Evolutionary conservation across 768 basidiomycete species (phyloP).

Genomic region (Tricholoma bakamatsutake): DNA sequence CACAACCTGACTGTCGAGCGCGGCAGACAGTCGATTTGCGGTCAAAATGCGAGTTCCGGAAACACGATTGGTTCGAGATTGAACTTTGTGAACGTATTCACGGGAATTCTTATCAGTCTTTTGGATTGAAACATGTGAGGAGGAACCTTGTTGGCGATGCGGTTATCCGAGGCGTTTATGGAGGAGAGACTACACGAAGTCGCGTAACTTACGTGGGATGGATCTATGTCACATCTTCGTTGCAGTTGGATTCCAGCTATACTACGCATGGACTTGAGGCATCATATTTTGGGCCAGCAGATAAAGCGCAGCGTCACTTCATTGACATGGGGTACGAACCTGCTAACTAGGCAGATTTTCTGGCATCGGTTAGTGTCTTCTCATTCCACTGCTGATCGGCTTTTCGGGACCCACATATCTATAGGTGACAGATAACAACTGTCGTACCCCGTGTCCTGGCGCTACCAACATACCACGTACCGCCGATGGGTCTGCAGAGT

Average conservation of each 20-base stretch:
- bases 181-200: slow-evolving; percentile 63
- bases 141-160: slow-evolving; percentile 76
- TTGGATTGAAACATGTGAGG: slow-evolving; percentile 69
- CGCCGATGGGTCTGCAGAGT: slow-evolving; percentile 43
- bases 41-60: slow-evolving; percentile 63
- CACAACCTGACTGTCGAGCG: slow-evolving; percentile 79
- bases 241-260: too few relatives aligned
- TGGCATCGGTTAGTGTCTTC: slow-evolving; percentile 40
- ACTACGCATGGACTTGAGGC: too few relatives aligned
- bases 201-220: slow-evolving; percentile 72
- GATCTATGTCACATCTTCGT: too few relatives aligned
- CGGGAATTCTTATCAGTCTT: slow-evolving; percentile 57
- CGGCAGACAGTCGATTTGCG: slow-evolving; percentile 71
- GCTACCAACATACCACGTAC: slow-evolving; percentile 34
- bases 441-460: slow-evolving; percentile 24
- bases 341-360: slow-evolving; percentile 50
- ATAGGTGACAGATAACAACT: slow-evolving; percentile 7
- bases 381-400: neutral
- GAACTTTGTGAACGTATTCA: slow-evolving; percentile 36
- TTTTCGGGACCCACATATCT: neutral
- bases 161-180: slow-evolving; percentile 61
- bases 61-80: slow-evolving; percentile 40
- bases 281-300: too few relatives aligned
- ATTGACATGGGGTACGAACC: too few relatives aligned
- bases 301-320: too few relatives aligned